These are phyloP conservation scores for Pyronema omphalodes DNA, from an alignment of 495 filamentous ascomycete species.

Conservation along the genomic window DNA sequence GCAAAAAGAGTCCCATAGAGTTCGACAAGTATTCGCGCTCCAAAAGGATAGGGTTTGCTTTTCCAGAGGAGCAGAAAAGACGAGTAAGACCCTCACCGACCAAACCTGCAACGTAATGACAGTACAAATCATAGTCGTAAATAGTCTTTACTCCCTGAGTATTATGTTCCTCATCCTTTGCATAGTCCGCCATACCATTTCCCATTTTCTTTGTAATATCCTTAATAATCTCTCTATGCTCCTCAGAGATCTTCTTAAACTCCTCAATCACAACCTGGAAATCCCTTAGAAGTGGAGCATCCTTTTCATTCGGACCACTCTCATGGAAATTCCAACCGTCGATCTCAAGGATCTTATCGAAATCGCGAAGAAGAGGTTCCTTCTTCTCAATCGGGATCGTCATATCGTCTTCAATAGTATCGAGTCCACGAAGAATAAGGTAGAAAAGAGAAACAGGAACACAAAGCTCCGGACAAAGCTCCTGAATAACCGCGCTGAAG, in stretches of 20 bases:
- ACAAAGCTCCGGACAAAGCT: slow-evolving; percentile 82
- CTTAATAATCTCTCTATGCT: slow-evolving; percentile 71
- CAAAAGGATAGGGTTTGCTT: slow-evolving; percentile 70
- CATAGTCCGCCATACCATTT: slow-evolving; percentile 95
- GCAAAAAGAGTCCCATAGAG: slow-evolving; percentile 91
- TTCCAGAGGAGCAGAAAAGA: slow-evolving; percentile 71
- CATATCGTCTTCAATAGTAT: slow-evolving; percentile 98
- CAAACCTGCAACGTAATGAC: slow-evolving; percentile 91
- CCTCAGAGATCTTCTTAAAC: slow-evolving; percentile 72
- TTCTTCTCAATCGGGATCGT: slow-evolving; percentile 64
- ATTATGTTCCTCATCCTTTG: slow-evolving; percentile 60
- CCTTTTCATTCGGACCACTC: slow-evolving; percentile 83
- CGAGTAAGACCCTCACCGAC: slow-evolving; percentile 86
- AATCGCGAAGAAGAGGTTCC: slow-evolving; percentile 69
- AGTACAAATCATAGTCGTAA: slow-evolving; percentile 84
- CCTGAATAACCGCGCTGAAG: slow-evolving; percentile 84
- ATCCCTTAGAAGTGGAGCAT: slow-evolving; percentile 75
- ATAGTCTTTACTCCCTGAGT: slow-evolving; percentile 62
- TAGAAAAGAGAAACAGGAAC: slow-evolving; percentile 89
- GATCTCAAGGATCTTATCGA: slow-evolving; percentile 54
- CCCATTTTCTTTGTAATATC: slow-evolving; percentile 94
- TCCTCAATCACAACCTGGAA: slow-evolving; percentile 75
- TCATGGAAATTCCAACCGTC: slow-evolving; percentile 81
- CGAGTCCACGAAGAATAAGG: slow-evolving; percentile 69
- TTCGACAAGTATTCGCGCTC: slow-evolving; percentile 65